A percentile compares a stretch with the other conserved stretches of the same genome.
Conservation (phyloP, 805 yeast species). For the Dipodascopsis uninucleata region DNA sequence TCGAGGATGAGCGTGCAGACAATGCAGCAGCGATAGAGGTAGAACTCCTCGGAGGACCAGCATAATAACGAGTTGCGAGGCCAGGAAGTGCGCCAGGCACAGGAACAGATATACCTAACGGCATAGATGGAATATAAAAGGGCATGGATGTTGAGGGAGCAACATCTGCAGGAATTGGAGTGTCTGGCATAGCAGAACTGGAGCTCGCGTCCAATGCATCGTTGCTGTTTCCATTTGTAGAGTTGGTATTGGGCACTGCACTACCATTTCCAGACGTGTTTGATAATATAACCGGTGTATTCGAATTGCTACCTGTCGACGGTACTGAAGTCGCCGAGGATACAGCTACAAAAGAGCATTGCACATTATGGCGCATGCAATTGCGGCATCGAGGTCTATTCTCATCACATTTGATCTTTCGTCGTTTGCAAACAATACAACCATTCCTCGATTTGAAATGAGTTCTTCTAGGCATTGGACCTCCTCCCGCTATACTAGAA, state of each 20-base stretch:
- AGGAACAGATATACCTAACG: slow-evolving; percentile 21
- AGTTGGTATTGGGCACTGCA: not conserved
- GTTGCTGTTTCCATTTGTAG: not conserved
- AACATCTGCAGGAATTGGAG: not conserved
- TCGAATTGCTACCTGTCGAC: no score
- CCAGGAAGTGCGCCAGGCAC: slow-evolving; percentile 27
- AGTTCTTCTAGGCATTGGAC: no score
- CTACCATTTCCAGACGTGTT: not conserved
- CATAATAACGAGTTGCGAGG: slow-evolving; percentile 22
- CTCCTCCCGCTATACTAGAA: no score
- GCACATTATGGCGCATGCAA: slow-evolving; percentile 43
- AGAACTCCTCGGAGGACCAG: slow-evolving; percentile 5
- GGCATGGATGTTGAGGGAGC: slow-evolving; percentile 11
- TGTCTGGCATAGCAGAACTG: not conserved
- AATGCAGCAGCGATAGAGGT: slow-evolving; percentile 22
- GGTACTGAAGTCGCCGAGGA: slow-evolving; percentile 7
- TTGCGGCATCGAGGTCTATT: slow-evolving; percentile 54
- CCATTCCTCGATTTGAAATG: slow-evolving; percentile 25
- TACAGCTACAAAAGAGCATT: slow-evolving; percentile 15
- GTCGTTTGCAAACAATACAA: slow-evolving; percentile 24
- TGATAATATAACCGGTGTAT: not conserved
- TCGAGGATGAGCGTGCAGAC: slow-evolving; percentile 25
- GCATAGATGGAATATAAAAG: slow-evolving; percentile 1
- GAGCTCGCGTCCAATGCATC: not conserved
- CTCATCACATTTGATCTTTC: slow-evolving; percentile 50